These are phyloP conservation scores for Volvariella surrecta DNA, from an alignment of 1,284 basidiomycete genomes.

Conservation along the genomic window DNA sequence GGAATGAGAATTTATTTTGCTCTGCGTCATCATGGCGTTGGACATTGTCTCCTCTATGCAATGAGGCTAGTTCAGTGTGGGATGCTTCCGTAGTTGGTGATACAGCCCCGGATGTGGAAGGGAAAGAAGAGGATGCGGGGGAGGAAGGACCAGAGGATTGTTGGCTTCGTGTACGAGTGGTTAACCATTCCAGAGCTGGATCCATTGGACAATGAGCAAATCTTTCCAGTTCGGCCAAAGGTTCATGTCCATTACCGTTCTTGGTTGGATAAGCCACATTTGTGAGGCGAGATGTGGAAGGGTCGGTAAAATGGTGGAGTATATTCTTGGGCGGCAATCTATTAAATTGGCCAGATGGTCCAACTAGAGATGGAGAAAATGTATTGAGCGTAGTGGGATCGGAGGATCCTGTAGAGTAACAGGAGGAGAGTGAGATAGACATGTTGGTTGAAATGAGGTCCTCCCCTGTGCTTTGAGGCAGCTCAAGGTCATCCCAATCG, in stretches of 20 bases:
- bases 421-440: neutral
- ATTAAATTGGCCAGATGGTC: no score
- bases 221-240: slow-evolving; percentile 22
- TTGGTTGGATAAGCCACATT: slow-evolving; percentile 6
- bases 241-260: slow-evolving; percentile 14
- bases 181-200: slow-evolving; percentile 28
- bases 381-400: no score
- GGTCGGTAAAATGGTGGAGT: neutral
- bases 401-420: neutral
- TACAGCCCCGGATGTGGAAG: no score
- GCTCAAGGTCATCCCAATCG: slow-evolving; percentile 12
- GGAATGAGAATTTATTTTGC: slow-evolving; percentile 39
- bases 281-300: neutral
- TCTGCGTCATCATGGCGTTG: slow-evolving; percentile 9
- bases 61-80: slow-evolving; percentile 11
- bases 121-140: no score
- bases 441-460: no score
- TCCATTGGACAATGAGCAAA: slow-evolving; percentile 28
- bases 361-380: no score
- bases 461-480: no score
- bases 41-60: slow-evolving; percentile 12
- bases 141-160: no score
- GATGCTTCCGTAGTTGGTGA: slow-evolving; percentile 1
- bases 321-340: neutral
- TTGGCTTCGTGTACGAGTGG: slow-evolving; percentile 20